Evolutionary conservation across 2,329 filamentous ascomycete species (phyloP), one percentile per base, ranked within the genome.

Genomic region (Sporothrix protearum): DNA sequence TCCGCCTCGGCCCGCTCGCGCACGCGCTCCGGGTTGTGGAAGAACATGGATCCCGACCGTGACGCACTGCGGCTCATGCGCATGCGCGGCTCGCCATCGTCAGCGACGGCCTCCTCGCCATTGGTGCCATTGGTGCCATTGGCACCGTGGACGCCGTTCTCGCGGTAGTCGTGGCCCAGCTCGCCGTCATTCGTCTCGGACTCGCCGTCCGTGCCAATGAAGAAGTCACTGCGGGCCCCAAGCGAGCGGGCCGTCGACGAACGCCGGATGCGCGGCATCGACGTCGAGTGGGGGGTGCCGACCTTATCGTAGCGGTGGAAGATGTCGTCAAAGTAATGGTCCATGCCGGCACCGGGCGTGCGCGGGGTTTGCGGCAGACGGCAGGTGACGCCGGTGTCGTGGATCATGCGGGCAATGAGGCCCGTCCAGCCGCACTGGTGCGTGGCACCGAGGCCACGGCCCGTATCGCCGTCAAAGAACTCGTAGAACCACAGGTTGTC

Each of bases 381-480:
- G 80, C 94, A 97, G 79, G 89, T 96, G 78, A 96, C 87, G 76
- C 92, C 95, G 76, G 95, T 97, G 78, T 98, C 96, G 77, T 98
- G 95, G 73, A 98, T 98, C 88, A 98, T 92, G 81, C 96, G 94
- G 33, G 95, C 95, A 79, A 98, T 94, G 76, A 98, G 82, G 30
- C 95, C 95, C 49, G 95, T 97, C 95, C 96, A 98, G 67, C 95
- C 95, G 78, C 93, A 97, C 81, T 98, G 96, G 81, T 98, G 96
- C 64, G 91, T 95, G 49, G 95, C 93, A 71, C 95, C 95, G 0
- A 98, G 86, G 19, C 96, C 95, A 75, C 94, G 91, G 16, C 95
- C 95, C 68, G 86, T 90, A 79, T 98, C 94, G 51, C 94, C 95
- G 78, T 98, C 95, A 79, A 98, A 98, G 85, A 96, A 98, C 80